Conservation (phyloP, 441 rosid genomes). For the Kokia cookei region DNA sequence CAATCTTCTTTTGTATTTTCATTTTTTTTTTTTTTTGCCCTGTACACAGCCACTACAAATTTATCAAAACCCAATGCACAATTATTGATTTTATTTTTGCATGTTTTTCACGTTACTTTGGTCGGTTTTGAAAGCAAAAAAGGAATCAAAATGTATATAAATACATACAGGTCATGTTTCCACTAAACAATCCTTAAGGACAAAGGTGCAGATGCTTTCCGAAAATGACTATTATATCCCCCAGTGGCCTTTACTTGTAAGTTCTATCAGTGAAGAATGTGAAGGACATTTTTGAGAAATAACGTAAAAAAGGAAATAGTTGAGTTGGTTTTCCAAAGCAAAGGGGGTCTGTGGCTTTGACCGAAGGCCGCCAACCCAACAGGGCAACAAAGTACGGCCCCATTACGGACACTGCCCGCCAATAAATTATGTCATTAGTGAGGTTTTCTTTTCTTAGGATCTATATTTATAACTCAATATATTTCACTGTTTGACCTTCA, state of each 20-base stretch:
- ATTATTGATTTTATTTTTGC: constrained; percentile 13
- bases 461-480: too few species aligned
- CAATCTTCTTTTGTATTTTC: too few species aligned
- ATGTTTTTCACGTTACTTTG: constrained; percentile 2
- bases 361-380: background rate
- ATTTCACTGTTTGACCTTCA: too few species aligned
- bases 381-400: background rate
- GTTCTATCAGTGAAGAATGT: background rate
- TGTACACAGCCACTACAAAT: background rate
- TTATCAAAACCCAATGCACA: background rate
- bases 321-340: background rate
- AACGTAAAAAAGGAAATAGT: background rate
- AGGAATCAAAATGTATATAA: too few species aligned
- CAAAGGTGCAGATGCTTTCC: background rate
- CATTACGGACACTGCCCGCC: background rate
- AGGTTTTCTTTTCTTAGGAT: background rate
- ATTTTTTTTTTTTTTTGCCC: too few species aligned
- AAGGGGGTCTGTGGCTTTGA: background rate
- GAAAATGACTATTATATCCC: constrained; percentile 1
- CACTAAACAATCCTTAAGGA: background rate
- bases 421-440: background rate
- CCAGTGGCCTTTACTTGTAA: background rate
- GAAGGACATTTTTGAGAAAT: constrained; percentile 1
- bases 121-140: background rate
- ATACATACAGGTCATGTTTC: background rate